Evolutionary conservation across 441 rosid genomes (phyloP).

Genomic region (Kokia cookei): DNA sequence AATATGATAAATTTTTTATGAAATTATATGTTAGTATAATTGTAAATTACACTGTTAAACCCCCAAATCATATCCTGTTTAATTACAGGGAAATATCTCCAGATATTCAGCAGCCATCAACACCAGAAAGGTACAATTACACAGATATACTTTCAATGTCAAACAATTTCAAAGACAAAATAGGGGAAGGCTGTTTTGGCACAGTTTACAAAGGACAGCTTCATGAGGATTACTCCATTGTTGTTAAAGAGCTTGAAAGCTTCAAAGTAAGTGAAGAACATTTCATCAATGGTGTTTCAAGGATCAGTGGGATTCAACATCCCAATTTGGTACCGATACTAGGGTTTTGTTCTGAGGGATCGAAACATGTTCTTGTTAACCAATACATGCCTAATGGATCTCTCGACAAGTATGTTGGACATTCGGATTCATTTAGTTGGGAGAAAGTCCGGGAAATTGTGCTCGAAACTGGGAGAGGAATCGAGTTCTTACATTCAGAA

Average conservation of each 20-base stretch:
- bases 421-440: constrained; percentile 3
- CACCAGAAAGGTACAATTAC: constrained; percentile 25
- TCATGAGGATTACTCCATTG: constrained; percentile 21
- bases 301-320: constrained; percentile 26
- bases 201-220: constrained; percentile 33
- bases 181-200: constrained; percentile 49
- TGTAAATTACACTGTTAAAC: no score
- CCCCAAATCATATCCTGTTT: background rate
- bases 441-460: constrained; percentile 10
- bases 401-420: constrained; percentile 1
- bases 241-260: constrained; percentile 30
- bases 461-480: constrained; percentile 3
- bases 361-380: constrained; percentile 13
- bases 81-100: background rate
- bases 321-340: constrained; percentile 23
- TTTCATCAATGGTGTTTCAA: constrained; percentile 25
- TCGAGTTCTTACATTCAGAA: background rate
- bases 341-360: constrained; percentile 34
- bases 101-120: background rate
- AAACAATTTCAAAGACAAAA: constrained; percentile 20
- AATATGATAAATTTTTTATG: no score
- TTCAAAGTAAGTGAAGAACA: constrained; percentile 20
- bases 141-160: constrained; percentile 24
- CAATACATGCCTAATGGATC: constrained; percentile 15
- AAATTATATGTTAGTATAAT: no score